Percentiles rank a stretch among this genome's conserved stretches.
These are phyloP conservation scores for Pythium aristosporum DNA, from an alignment of 352 stramenopile species.

Conservation along the genomic window DNA sequence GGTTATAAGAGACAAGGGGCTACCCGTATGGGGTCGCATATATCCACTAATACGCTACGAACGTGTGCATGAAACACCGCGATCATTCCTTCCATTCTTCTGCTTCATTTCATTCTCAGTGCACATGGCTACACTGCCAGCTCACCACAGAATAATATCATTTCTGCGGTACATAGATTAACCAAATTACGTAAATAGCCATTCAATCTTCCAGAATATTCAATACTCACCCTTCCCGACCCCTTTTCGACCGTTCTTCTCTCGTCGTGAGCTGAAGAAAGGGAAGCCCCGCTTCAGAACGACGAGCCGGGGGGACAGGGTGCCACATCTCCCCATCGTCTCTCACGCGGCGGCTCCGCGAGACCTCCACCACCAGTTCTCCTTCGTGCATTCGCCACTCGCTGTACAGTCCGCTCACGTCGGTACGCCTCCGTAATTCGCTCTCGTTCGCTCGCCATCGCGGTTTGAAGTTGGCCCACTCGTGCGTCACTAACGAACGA, in stretches of 20 bases:
- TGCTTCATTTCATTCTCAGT: background rate
- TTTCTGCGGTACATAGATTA: background rate
- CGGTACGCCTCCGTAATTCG: conserved; percentile 3
- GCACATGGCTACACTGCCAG: conserved; percentile 2
- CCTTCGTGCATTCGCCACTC: background rate
- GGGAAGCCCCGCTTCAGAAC: background rate
- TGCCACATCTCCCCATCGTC: background rate
- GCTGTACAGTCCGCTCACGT: background rate
- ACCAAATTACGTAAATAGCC: background rate
- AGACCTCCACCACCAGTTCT: background rate
- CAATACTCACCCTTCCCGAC: background rate
- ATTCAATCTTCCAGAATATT: background rate
- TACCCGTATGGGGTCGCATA: too few species aligned
- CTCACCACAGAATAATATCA: background rate
- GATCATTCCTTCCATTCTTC: background rate
- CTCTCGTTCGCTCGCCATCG: background rate
- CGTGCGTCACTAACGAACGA: background rate
- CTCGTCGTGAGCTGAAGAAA: conserved; percentile 1
- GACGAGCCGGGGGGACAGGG: background rate
- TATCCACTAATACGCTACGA: background rate
- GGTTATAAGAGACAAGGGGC: background rate
- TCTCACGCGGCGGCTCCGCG: background rate
- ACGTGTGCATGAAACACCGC: background rate
- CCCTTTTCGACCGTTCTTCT: conserved; percentile 11
- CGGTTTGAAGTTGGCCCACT: background rate